Base-by-base conservation (phyloP, 2,329 filamentous ascomycete species). In the Colletotrichum sp. region DNA sequence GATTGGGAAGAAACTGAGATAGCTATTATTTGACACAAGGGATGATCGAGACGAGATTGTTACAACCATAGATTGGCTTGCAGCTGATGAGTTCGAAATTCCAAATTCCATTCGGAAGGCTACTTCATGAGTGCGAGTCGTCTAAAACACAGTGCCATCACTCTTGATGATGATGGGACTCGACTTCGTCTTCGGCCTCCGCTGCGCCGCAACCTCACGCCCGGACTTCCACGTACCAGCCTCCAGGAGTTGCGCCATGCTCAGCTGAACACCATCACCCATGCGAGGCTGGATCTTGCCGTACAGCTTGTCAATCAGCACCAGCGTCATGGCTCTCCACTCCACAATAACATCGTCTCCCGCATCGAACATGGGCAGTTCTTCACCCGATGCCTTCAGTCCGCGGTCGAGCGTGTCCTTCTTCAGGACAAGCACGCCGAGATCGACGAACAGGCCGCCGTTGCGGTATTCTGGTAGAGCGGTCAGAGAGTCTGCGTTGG, bases 401-500 rank as follows among this genome's bases (percentile, higher is more conserved):
- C 96, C 96, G 30, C 94, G 91, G 80, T 94, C 90, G 75, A 89
- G 85, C 77, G 96, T 95, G 5, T 90, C 88, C 3, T 90, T 85
- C 83, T 96, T 97, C 57, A 98, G 86, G 1, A 90, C 95, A 76
- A 98, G 84, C 5, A 98, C 91, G 3, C 95, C 96, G 36, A 96
- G 93, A 81, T 98, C 92, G 77, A 98, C 93, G 77, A 98, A 93
- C 5, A 98, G 88, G 15, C 96, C 96, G 59, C 96, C 96, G 80
- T 98, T 98, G 74, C 96, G 92, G 83, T 98, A 98, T 83, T 98
- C 96, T 0, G 96, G 96, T 5, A 98, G 88, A 26, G 95, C 96
- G 1, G 96, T 98, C 78, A 98, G 89, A 8, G 98, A 89, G 77
- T 98, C 95, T 3, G 92, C 92, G 59, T 95, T 95, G 5, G 94